These are phyloP conservation scores for Monosporozyma siamensis DNA, from an alignment of 805 yeast genomes.

Conservation along the genomic window DNA sequence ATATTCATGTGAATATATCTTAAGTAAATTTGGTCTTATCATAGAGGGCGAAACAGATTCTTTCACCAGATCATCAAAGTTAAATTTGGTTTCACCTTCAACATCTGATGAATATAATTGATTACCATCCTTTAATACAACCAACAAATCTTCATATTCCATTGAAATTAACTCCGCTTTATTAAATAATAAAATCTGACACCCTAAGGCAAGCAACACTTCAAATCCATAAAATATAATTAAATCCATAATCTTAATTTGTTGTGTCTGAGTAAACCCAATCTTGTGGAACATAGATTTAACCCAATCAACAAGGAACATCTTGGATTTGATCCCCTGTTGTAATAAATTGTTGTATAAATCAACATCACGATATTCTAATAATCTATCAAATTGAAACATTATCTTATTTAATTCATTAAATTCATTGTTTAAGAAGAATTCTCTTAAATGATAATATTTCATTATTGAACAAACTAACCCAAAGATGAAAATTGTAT, in stretches of 20 bases:
- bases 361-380: slow-evolving; percentile 66
- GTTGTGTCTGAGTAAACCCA: slow-evolving; percentile 78
- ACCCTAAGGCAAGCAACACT: slow-evolving; percentile 68
- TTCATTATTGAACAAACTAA: slow-evolving; percentile 72
- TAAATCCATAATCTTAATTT: slow-evolving; percentile 72
- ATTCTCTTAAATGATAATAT: slow-evolving; percentile 59
- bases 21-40: slow-evolving; percentile 59
- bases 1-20: slow-evolving; percentile 62
- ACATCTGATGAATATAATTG: background rate
- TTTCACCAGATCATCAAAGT: slow-evolving; percentile 38
- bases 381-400: slow-evolving; percentile 80
- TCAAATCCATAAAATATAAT: slow-evolving; percentile 85
- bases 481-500: slow-evolving; percentile 74
- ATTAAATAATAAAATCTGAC: slow-evolving; percentile 64
- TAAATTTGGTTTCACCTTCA: slow-evolving; percentile 15
- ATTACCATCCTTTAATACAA: slow-evolving; percentile 58
- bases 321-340: slow-evolving; percentile 80
- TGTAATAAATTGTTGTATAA: slow-evolving; percentile 66
- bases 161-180: slow-evolving; percentile 47
- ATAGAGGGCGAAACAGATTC: slow-evolving; percentile 36
- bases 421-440: slow-evolving; percentile 72
- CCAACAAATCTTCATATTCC: slow-evolving; percentile 65
- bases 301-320: slow-evolving; percentile 97
- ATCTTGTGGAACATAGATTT: slow-evolving; percentile 75
- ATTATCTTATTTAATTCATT: slow-evolving; percentile 73